phyloP scores from a whole-genome alignment of 768 basidiomycete species.

The Postia placenta region DNA sequence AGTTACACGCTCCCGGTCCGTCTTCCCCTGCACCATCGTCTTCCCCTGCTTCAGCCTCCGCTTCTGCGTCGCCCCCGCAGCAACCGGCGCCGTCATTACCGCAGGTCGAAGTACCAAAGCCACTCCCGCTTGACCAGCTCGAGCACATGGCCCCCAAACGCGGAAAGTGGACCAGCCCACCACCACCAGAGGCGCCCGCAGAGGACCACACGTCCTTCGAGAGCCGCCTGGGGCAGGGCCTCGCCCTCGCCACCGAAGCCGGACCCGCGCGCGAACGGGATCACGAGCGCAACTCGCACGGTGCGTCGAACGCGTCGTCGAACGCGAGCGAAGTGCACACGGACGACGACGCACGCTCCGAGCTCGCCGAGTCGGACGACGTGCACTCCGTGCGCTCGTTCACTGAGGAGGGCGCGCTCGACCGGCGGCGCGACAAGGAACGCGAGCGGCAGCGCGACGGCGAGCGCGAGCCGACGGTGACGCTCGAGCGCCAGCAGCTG shows the following conservation, averaged over 20 bases:
- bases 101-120: constrained; percentile 24
- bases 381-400: constrained; percentile 63
- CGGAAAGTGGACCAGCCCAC: constrained; percentile 80
- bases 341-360: constrained; percentile 59
- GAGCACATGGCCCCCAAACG: constrained; percentile 79
- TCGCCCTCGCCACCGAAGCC: constrained; percentile 64
- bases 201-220: constrained; percentile 64
- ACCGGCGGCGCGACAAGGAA: constrained; percentile 10
- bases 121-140: constrained; percentile 41
- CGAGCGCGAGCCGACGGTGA: constrained; percentile 1
- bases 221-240: constrained; percentile 54
- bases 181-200: constrained; percentile 68
- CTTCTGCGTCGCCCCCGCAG: neutral
- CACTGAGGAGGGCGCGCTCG: constrained; percentile 38
- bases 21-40: constrained; percentile 12
- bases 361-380: constrained; percentile 60
- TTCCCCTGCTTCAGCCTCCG: neutral
- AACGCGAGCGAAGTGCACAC: constrained; percentile 64
- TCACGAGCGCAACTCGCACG: constrained; percentile 21
- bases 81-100: constrained; percentile 1
- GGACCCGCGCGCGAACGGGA: constrained; percentile 48
- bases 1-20: constrained; percentile 12
- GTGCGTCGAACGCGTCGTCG: constrained; percentile 31
- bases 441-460: constrained; percentile 7
- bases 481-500: constrained; percentile 1